phyloP scores from a whole-genome alignment of 148 eudicot genomes.

The Nepenthes mirabilis region DNA sequence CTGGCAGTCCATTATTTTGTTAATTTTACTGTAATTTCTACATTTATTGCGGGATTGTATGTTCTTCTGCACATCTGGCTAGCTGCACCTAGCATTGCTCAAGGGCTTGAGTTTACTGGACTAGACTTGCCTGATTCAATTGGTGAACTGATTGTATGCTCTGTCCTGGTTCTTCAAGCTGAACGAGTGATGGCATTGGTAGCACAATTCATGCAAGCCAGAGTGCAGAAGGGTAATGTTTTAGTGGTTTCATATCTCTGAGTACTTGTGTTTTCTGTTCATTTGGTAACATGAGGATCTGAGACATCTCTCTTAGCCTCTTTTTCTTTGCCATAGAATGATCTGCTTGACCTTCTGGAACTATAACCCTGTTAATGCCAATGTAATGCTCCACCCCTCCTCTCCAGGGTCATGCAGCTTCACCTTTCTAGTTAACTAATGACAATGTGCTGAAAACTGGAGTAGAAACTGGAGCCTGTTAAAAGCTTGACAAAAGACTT shows the following conservation, averaged over 20 bases:
- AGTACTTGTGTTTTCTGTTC: too few species aligned
- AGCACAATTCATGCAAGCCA: conserved; percentile 69
- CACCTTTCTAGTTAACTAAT: too few species aligned
- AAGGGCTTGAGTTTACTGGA: conserved; percentile 63
- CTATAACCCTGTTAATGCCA: too few species aligned
- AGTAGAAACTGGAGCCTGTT: too few species aligned
- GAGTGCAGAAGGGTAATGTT: conserved; percentile 57
- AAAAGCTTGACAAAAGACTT: too few species aligned
- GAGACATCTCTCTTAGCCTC: too few species aligned
- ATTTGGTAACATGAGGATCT: too few species aligned
- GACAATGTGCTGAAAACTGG: too few species aligned
- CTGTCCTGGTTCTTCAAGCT: conserved; percentile 39
- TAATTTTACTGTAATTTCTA: conserved; percentile 51
- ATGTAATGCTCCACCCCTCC: too few species aligned
- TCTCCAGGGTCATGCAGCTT: too few species aligned
- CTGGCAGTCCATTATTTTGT: conserved; percentile 56
- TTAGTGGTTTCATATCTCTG: background rate
- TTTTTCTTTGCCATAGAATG: too few species aligned
- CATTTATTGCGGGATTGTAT: conserved; percentile 32
- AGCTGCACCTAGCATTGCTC: conserved; percentile 33
- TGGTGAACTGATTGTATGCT: conserved; percentile 64
- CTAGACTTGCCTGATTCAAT: conserved; percentile 79
- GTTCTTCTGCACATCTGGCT: conserved; percentile 55
- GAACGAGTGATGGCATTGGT: conserved; percentile 59
- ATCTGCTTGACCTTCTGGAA: too few species aligned